Evolutionary conservation across 208 protist species (phyloP), one percentile per base, ranked within the genome.

Genomic region (Acanthamoeba pearcei): DNA sequence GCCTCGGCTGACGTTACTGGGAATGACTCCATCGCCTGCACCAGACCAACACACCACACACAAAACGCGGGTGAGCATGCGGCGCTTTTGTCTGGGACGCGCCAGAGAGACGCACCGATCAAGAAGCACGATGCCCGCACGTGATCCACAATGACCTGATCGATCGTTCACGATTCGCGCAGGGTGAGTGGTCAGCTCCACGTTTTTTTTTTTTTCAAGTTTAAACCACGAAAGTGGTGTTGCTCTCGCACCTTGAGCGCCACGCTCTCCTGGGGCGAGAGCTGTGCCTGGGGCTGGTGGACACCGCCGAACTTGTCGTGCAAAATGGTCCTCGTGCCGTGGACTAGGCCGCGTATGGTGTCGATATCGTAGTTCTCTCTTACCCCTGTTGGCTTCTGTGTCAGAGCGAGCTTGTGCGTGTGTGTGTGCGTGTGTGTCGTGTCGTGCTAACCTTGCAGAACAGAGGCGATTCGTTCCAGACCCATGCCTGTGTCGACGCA

Each of bases 401-500:
- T 49, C 42, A 49, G 42, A 49, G 42, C 53, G 15, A 9, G 53
- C 53, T 19, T 5, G 15, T 19, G 60, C 1, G 24, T 6, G 22
- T 19, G 60, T 19, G 10, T 60, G 55, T 60, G 55, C 1, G 19
- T 19, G 55, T 24, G 15, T 12, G n/a, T 13, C 1, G 15, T 12
- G n/a, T 13, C 5, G 19, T 29, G 5, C 49, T 9, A 17, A 53
- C 85, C 89, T 78, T 97, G 97, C 4, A 97, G 62, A 13, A 97
- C 96, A 22, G 55, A 78, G 2, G 95, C 89, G 32, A 97, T 29
- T 0, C 96, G 95, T 68, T 97, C 96, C 6, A 97, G 94, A 13
- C 96, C 96, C 96, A 97, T 97, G 68, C 96, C 96, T 1, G 96
- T 97, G 86, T 97, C 96, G 22, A 97, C 89, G 38, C 80, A 96